phyloP scores from a whole-genome alignment of 1,284 basidiomycete genomes.

The Cystobasidium pallidum region DNA sequence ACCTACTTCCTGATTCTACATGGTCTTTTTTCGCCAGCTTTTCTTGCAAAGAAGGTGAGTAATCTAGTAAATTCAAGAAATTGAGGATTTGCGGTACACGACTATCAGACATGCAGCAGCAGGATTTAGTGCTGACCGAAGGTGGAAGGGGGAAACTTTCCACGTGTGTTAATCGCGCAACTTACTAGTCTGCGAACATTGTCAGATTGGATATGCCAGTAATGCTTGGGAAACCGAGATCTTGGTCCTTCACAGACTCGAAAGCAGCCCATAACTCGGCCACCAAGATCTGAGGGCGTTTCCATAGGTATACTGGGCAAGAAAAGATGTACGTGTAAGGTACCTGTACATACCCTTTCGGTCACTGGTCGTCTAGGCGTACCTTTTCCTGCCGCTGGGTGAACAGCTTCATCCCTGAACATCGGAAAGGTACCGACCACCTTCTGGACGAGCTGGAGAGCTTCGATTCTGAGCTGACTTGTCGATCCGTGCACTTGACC shows the following conservation, averaged over 20 bases:
- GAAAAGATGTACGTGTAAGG: not conserved
- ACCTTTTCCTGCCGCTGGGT: slow-evolving; percentile 29
- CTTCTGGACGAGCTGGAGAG: slow-evolving; percentile 69
- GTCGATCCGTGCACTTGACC: slow-evolving; percentile 55
- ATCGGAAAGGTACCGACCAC: slow-evolving; percentile 71
- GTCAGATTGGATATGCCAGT: slow-evolving; percentile 28
- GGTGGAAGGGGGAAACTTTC: too few relatives aligned
- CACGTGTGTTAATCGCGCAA: too few relatives aligned
- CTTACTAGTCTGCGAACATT: slow-evolving; percentile 44
- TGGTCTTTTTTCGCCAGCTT: slow-evolving; percentile 1
- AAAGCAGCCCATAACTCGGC: slow-evolving; percentile 66
- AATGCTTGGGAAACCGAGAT: slow-evolving; percentile 7
- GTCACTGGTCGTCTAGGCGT: not conserved
- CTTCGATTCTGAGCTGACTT: not conserved
- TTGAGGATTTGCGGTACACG: slow-evolving; percentile 44
- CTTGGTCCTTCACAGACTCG: slow-evolving; percentile 3
- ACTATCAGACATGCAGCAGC: too few relatives aligned
- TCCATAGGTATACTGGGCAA: slow-evolving; percentile 71
- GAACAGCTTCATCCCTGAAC: slow-evolving; percentile 65
- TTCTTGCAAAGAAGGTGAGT: slow-evolving; percentile 24
- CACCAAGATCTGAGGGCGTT: slow-evolving; percentile 79
- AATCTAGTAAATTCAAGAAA: slow-evolving; percentile 25
- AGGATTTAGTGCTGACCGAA: too few relatives aligned
- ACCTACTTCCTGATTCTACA: slow-evolving; percentile 36
- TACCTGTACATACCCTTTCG: too few relatives aligned